These are phyloP conservation scores for Candida maesae DNA, from an alignment of 805 yeast species.

Conservation along the genomic window DNA sequence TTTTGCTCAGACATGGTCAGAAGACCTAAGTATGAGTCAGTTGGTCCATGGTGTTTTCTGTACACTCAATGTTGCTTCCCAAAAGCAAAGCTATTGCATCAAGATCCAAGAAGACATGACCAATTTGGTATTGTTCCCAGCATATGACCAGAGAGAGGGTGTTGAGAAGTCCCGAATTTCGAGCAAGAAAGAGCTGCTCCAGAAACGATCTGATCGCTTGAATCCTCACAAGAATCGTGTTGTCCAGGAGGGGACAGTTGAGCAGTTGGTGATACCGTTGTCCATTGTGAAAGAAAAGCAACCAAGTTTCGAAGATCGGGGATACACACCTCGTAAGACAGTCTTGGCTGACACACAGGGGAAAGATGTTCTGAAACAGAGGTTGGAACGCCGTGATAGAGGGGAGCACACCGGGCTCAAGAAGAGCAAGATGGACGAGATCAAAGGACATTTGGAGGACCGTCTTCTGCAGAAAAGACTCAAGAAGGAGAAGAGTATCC, in stretches of 20 bases:
- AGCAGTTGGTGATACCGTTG: slow-evolving; percentile 14
- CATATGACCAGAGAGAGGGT: slow-evolving; percentile 15
- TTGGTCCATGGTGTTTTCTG: slow-evolving; percentile 43
- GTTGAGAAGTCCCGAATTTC: neutral
- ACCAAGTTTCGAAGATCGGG: neutral
- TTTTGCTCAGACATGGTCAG: slow-evolving; percentile 40
- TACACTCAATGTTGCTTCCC: slow-evolving; percentile 28
- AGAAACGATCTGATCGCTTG: slow-evolving; percentile 4
- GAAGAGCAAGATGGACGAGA: slow-evolving; percentile 12
- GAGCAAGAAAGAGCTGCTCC: neutral
- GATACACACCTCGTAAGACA: slow-evolving; percentile 8
- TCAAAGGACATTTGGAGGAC: slow-evolving; percentile 15
- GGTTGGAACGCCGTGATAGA: slow-evolving; percentile 4
- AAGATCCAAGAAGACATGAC: slow-evolving; percentile 32
- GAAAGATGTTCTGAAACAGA: slow-evolving; percentile 1
- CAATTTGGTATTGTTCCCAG: slow-evolving; percentile 30
- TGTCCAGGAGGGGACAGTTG: neutral
- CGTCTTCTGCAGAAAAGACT: slow-evolving; percentile 18
- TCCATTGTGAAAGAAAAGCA: slow-evolving; percentile 8
- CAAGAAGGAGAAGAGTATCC: slow-evolving; percentile 15
- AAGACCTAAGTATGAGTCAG: slow-evolving; percentile 29
- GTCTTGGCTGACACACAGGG: neutral
- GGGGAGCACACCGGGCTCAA: slow-evolving; percentile 4
- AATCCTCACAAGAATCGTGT: slow-evolving; percentile 2
- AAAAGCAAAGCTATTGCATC: slow-evolving; percentile 36